Base-by-base conservation (phyloP, 805 yeast species). In the Candida sakaeoensis region DNA sequence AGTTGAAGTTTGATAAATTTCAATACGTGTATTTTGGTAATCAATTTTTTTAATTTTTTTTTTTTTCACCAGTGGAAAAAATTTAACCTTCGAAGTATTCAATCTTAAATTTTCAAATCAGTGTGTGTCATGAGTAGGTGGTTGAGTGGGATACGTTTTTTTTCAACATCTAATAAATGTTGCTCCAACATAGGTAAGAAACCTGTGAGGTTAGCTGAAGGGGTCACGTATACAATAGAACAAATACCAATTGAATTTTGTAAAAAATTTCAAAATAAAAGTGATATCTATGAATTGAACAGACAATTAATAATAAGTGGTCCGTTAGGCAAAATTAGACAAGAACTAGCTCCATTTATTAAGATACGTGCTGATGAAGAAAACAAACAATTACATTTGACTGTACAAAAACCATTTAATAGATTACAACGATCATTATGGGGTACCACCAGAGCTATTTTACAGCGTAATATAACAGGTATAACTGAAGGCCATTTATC, bases 401-500 rank as follows among this genome's bases (percentile, higher is more conserved):
- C 65, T 1, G 86, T 90, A n/a, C 63, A 66, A 28, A 74, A 82
- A 51, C 70, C 79, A 3, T 53, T 57, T 2, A 65, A 75, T 51
- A 81, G 77, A 54, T 68, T 77, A 39, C 99, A 93, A 66, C 78
- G 83, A 48, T 70, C 95, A 14, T 79, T 93, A 77, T 93, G 98
- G 98, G 99, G 99, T 13, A 93, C 98, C 5, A 74, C 83, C 38
- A 77, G 99, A 58, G 74, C 95, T 0, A 70, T 82, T 43, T 59
- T 93, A 35, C 78, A 80, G 53, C 91, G 91, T 64, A 77, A 84
- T 50, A 73, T 91, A 21, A 69, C 77, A 26, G 99, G 99, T 38
- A 95, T 89, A 28, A 80, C 88, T 29, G 98, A 90, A 52, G 98
- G 98, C 10, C 98, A 93, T 59, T 63, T 88, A 45, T 79, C 93